Base-by-base conservation (phyloP, 163 green algal genomes). In the Chlamydomonas reinhardtii region DNA sequence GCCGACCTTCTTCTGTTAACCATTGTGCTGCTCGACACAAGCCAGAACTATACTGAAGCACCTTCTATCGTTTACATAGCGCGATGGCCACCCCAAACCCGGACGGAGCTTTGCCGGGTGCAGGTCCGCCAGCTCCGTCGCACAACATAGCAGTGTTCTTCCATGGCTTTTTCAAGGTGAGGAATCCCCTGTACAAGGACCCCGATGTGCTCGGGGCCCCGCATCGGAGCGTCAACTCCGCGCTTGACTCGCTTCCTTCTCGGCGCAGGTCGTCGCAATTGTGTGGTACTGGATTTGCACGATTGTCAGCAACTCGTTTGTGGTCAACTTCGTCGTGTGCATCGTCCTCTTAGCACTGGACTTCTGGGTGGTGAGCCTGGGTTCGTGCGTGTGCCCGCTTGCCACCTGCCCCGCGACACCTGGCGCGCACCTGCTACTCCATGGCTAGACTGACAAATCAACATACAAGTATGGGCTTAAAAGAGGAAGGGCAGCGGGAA, bases 271-370 rank as follows among this genome's bases (percentile, higher is more conserved):
- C 17, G 85, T 75, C 25, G 86, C 88, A 12, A 70, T 92, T 24
- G 84, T 94, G 0, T 96, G 85, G 75, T 94, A 91, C 72, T 86
- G 93, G 54, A 76, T 94, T 0, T 95, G 94, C 89, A 92, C 85
- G 27, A 88, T 76, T 48, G 92, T 97, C 37, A 86, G 88, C 78
- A 89, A 91, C 4, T 94, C 92, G 73, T 99, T 98, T 65, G 88
- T 98, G 14, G 85, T 93, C 37, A 98, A 98, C 83, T 99, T 98
- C 87, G 96, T 98, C 1, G 90, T 97, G 12, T 94, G 95, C 48
- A 89, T 96, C 19, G 92, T 98, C 0, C 86, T 98, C 12, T 90
- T 98, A 32, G 94, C 96, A 24, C 89, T 96, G 56, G 96, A 99
- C 87, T 99, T 99, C 84, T 99, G 96, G 96, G 96, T 92, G 90